Percentiles rank a stretch among this genome's conserved stretches.
phyloP scores from a whole-genome alignment of 2,329 filamentous ascomycete species.

The Cryphonectria naterciae region DNA sequence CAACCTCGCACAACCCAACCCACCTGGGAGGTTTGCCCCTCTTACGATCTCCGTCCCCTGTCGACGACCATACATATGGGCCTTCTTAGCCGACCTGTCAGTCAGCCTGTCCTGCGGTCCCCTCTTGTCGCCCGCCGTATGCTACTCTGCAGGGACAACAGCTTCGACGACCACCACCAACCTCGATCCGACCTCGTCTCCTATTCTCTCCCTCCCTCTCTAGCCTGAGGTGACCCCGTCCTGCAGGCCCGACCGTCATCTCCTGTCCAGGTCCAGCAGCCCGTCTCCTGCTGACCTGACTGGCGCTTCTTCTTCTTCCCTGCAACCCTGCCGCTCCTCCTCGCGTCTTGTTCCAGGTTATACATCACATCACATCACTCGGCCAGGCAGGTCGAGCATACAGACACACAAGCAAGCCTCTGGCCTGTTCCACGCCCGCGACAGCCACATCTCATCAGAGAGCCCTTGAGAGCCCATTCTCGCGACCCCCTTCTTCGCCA shows the following conservation, averaged over 20 bases:
- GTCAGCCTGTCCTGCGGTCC: background rate
- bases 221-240: slow-evolving; percentile 8
- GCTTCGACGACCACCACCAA: background rate
- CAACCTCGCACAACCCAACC: background rate
- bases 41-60: slow-evolving; percentile 11
- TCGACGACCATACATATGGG: background rate
- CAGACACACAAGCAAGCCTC: background rate
- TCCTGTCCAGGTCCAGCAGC: background rate
- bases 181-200: background rate
- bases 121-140: slow-evolving; percentile 3
- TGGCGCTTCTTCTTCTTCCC: slow-evolving; percentile 6
- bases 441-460: slow-evolving; percentile 12
- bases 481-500: slow-evolving; percentile 9
- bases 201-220: background rate
- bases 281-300: slow-evolving; percentile 11
- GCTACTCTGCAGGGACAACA: background rate
- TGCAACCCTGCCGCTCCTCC: slow-evolving; percentile 18
- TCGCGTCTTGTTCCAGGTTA: background rate
- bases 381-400: background rate
- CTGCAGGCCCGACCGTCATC: background rate
- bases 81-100: background rate
- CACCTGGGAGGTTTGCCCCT: background rate
- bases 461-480: slow-evolving; percentile 8
- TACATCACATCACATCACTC: background rate
- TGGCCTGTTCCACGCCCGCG: slow-evolving; percentile 6